A percentile compares a stretch with the other conserved stretches of the same genome.
Evolutionary conservation across 1,284 basidiomycete species (phyloP).

Genomic region (Ceratobasidium theobromae): DNA sequence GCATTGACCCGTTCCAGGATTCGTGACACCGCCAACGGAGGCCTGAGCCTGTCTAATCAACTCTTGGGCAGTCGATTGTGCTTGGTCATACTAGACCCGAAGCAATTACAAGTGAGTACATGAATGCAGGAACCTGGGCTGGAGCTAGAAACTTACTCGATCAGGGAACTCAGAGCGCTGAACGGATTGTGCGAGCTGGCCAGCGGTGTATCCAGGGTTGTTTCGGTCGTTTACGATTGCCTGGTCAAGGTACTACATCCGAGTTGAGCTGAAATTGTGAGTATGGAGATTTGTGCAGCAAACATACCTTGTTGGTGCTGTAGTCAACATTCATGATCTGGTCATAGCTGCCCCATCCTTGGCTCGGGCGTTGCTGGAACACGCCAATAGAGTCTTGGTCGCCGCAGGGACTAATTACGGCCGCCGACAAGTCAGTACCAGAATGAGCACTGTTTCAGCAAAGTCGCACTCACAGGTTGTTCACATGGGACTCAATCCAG

Average conservation of each 20-base stretch:
- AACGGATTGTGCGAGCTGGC: background rate
- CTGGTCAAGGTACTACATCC: background rate
- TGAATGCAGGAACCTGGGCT: background rate
- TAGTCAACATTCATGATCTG: too few species aligned
- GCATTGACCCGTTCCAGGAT: constrained; percentile 17
- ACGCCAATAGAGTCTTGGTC: constrained; percentile 9
- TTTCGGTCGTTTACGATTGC: background rate
- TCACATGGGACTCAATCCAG: too few species aligned
- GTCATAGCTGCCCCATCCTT: too few species aligned
- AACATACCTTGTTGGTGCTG: background rate
- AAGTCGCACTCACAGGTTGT: background rate
- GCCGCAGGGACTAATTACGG: background rate
- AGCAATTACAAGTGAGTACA: too few species aligned
- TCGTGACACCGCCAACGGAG: constrained; percentile 3
- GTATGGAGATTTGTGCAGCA: background rate
- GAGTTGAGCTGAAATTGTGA: background rate
- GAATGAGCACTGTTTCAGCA: background rate
- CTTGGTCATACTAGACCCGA: too few species aligned
- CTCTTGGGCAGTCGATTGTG: background rate
- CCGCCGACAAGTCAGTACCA: background rate
- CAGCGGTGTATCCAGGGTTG: background rate
- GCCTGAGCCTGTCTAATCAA: background rate
- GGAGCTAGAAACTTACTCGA: background rate
- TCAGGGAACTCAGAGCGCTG: background rate
- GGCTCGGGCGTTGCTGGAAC: too few species aligned